phyloP scores from a whole-genome alignment of 441 rosid species.

The Dalechampia spathulata region DNA sequence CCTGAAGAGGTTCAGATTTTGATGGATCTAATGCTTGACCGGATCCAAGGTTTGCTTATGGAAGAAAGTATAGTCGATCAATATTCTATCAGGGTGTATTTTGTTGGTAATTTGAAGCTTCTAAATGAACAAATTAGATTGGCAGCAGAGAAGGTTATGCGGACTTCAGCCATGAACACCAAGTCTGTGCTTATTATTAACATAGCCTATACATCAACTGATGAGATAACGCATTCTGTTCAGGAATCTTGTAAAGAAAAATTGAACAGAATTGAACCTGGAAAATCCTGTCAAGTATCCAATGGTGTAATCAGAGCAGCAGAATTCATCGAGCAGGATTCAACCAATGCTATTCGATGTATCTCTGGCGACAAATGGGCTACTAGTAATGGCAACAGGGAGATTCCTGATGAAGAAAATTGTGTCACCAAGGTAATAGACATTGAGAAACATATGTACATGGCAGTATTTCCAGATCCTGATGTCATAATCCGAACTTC shows the following conservation, averaged over 20 bases:
- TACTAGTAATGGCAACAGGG: neutral
- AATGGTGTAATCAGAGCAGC: constrained; percentile 7
- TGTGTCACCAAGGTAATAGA: constrained; percentile 36
- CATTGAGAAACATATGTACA: constrained; percentile 49
- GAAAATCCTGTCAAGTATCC: neutral
- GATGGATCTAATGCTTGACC: constrained; percentile 70
- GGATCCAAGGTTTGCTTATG: constrained; percentile 42
- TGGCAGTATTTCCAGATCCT: constrained; percentile 60
- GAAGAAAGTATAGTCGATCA: constrained; percentile 45
- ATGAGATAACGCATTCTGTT: constrained; percentile 68
- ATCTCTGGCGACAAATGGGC: constrained; percentile 5
- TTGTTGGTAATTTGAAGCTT: constrained; percentile 59
- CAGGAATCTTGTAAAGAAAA: constrained; percentile 45
- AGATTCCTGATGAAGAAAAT: constrained; percentile 3
- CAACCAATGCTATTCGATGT: neutral
- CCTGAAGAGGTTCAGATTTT: constrained; percentile 56
- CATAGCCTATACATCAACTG: constrained; percentile 53
- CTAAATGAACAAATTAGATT: constrained; percentile 40
- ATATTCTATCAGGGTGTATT: constrained; percentile 52
- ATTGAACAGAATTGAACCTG: constrained; percentile 10
- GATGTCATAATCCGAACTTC: constrained; percentile 63
- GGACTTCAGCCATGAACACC: constrained; percentile 42
- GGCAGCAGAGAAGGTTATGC: constrained; percentile 63
- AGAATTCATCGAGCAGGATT: too few species aligned
- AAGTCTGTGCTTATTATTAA: constrained; percentile 48